Conservation (phyloP, 768 basidiomycete species). For the Gymnopilus dilepis region DNA sequence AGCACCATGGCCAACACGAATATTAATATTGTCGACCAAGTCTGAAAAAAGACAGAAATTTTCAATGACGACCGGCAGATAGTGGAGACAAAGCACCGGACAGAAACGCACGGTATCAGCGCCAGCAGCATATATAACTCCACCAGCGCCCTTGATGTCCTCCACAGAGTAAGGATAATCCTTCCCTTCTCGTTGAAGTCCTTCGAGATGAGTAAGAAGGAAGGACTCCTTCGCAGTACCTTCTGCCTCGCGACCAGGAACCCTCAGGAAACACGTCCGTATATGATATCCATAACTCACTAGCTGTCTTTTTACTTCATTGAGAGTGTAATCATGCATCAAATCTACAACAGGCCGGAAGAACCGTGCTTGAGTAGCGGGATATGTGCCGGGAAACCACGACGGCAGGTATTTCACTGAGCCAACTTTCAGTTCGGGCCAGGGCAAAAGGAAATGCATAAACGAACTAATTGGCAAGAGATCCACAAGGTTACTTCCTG, state of each 20-base stretch:
- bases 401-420: background rate
- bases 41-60: background rate
- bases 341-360: slow-evolving; percentile 35
- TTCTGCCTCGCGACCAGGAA: background rate
- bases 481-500: slow-evolving; percentile 52
- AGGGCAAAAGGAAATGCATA: slow-evolving; percentile 3
- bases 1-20: slow-evolving; percentile 37
- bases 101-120: slow-evolving; percentile 36
- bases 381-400: background rate
- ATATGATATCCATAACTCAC: too few relatives aligned
- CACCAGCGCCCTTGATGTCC: slow-evolving; percentile 30
- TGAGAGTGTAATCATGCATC: slow-evolving; percentile 55
- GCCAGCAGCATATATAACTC: slow-evolving; percentile 42
- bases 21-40: background rate
- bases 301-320: slow-evolving; percentile 61
- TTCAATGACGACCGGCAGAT: too few relatives aligned
- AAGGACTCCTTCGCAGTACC: background rate
- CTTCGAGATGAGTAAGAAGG: background rate
- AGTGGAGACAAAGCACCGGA: slow-evolving; percentile 5
- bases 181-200: background rate
- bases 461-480: slow-evolving; percentile 47
- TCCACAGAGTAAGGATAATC: background rate
- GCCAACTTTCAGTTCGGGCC: too few relatives aligned
- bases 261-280: too few relatives aligned
- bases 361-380: background rate